phyloP scores from a whole-genome alignment of 2,329 filamentous ascomycete genomes.

The Bipolaris sorokiniana region DNA sequence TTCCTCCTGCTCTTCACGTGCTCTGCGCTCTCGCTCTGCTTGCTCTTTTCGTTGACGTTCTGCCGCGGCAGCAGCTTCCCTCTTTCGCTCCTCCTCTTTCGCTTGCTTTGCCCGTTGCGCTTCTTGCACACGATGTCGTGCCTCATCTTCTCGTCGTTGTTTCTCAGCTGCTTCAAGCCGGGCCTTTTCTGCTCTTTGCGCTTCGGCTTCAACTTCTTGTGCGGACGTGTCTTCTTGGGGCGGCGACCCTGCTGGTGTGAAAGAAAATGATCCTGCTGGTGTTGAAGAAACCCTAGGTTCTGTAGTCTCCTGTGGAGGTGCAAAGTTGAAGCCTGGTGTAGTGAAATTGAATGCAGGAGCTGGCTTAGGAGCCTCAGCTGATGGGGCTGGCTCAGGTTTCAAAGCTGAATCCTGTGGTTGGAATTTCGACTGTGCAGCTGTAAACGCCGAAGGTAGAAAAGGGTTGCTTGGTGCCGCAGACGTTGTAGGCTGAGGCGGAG shows the following conservation, averaged over 20 bases:
- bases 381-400: neutral
- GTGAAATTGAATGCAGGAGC: constrained; percentile 13
- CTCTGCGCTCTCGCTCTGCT: constrained; percentile 21
- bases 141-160: constrained; percentile 18
- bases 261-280: constrained; percentile 16
- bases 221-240: constrained; percentile 13
- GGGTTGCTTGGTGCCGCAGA: constrained; percentile 6
- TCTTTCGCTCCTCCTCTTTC: constrained; percentile 21
- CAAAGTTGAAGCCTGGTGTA: neutral
- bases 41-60: constrained; percentile 24
- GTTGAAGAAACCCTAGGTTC: constrained; percentile 23
- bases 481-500: neutral
- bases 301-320: neutral
- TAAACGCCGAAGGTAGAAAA: constrained; percentile 5
- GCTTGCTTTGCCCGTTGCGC: constrained; percentile 17
- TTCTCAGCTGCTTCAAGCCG: constrained; percentile 20
- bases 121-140: constrained; percentile 18
- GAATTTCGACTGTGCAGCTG: neutral
- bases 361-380: constrained; percentile 11
- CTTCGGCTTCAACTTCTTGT: constrained; percentile 17
- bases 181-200: constrained; percentile 17
- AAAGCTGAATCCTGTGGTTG: neutral
- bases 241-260: constrained; percentile 23
- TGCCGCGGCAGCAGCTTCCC: constrained; percentile 16
- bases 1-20: constrained; percentile 30